Evolutionary conservation across 768 basidiomycete species (phyloP).

Genomic region (Tylopilus vinaceipallidus): DNA sequence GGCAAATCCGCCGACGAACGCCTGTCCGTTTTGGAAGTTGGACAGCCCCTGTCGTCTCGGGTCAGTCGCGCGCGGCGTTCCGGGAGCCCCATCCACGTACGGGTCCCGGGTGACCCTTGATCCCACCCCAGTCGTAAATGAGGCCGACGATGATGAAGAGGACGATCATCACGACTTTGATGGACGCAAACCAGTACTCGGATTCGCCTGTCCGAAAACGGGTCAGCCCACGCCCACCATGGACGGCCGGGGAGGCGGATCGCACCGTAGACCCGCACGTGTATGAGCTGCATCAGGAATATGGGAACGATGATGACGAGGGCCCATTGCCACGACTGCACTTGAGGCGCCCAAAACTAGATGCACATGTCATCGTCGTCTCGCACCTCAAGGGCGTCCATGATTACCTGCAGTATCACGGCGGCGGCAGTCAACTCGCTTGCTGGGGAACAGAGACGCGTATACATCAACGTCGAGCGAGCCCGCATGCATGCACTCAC

Average conservation of each 20-base stretch:
- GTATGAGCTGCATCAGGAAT: conserved; percentile 52
- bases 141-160: conserved; percentile 63
- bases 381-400: not conserved
- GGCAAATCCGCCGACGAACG: conserved; percentile 52
- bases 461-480: no score
- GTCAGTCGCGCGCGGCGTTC: not conserved
- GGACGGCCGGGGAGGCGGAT: no score
- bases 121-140: conserved; percentile 60
- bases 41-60: conserved; percentile 44
- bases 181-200: conserved; percentile 61
- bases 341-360: conserved; percentile 45
- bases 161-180: conserved; percentile 62
- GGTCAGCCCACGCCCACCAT: no score
- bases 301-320: conserved; percentile 53
- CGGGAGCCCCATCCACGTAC: conserved; percentile 30
- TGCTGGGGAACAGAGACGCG: conserved; percentile 36
- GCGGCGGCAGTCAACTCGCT: conserved; percentile 59
- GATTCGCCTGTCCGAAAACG: conserved; percentile 46
- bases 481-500: conserved; percentile 22
- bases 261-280: conserved; percentile 54
- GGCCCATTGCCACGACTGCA: conserved; percentile 55
- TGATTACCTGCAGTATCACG: conserved; percentile 45
- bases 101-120: conserved; percentile 57
- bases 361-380: not conserved
- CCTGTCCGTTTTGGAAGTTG: conserved; percentile 49